Percentiles rank a stretch among this genome's conserved stretches.
These are phyloP conservation scores for Macadamia integrifolia DNA, from an alignment of 164 flowering plant species.

Conservation along the genomic window DNA sequence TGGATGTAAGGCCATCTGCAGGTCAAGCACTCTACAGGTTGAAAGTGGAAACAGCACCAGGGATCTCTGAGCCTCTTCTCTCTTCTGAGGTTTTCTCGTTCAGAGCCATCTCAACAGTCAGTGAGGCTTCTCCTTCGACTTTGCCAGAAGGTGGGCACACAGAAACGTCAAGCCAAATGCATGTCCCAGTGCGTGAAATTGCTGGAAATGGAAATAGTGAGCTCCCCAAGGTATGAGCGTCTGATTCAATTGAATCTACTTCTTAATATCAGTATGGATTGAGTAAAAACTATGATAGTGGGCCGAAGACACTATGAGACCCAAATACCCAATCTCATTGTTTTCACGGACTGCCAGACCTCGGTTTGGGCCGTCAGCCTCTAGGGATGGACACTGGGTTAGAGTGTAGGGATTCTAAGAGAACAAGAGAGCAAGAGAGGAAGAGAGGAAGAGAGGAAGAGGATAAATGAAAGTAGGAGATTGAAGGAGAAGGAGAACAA, in stretches of 20 bases:
- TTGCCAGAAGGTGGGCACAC: slow-evolving; percentile 18
- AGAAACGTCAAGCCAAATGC: slow-evolving; percentile 19
- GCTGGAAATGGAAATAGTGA: slow-evolving; percentile 29
- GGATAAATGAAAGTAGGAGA: too few relatives aligned
- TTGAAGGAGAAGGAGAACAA: too few relatives aligned
- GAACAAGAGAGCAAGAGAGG: too few relatives aligned
- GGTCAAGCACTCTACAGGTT: slow-evolving; percentile 93
- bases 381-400: too few relatives aligned
- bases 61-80: slow-evolving; percentile 51
- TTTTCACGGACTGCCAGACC: too few relatives aligned
- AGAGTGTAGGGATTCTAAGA: too few relatives aligned
- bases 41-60: slow-evolving; percentile 67
- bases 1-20: slow-evolving; percentile 81
- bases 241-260: background rate
- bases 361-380: too few relatives aligned
- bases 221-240: slow-evolving; percentile 45
- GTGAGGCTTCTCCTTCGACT: slow-evolving; percentile 34
- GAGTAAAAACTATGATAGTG: too few relatives aligned
- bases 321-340: too few relatives aligned
- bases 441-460: too few relatives aligned
- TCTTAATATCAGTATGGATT: background rate
- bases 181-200: slow-evolving; percentile 25
- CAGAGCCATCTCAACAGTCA: slow-evolving; percentile 41
- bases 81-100: slow-evolving; percentile 93
- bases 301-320: too few relatives aligned